Evolutionary conservation across 129 eudicot genomes (phyloP), one percentile per base, ranked within the genome.

Genomic region (Saposhnikovia divaricata): DNA sequence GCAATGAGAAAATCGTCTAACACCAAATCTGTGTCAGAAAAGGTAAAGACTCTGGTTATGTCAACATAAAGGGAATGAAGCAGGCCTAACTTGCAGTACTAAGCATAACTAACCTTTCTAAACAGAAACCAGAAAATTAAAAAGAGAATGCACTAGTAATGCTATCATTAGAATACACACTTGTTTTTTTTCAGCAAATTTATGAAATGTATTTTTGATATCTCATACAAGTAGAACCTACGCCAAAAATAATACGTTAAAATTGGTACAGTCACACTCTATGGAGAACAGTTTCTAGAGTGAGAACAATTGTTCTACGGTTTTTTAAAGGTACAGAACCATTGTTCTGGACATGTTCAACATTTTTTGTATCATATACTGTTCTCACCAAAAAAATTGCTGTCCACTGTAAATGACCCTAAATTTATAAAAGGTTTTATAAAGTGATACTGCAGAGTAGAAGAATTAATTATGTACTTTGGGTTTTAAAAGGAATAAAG

Each of bases 1-100:
- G 99, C 99, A 48, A 89, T 80, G 80, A 95, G 94, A 55, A 89
- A 87, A 78, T 95, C 99, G 78, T 80, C 99, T 48, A 95, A 84
- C 91, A 95, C 75, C 40, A 84, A 51, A 89, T 92, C 99, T 95
- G 99, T 83, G 85, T 42, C 80, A 81, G 37, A 42, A 21, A 63
- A 50, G 77, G 38, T 34, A 37, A 11, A 18, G 74, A 3, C 27
- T 76, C 4, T 28, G 38, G 66, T 76, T 76, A 76, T 44, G 34
- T 73, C 53, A 10, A 39, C 19, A 71, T 5, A 39, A 19, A 18
- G 23, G n/a, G 75, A 70, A 71, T 6, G 28, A 71, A 71, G 27
- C 74, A 38, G 19, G n/a, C 47, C 42, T 21, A 71, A 71, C 45
- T 16, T 39, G 28, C 28, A 38, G 15, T 18, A 31, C 44, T 70